phyloP scores from a whole-genome alignment of 306 rosid species.

The Vigna trinervia region DNA sequence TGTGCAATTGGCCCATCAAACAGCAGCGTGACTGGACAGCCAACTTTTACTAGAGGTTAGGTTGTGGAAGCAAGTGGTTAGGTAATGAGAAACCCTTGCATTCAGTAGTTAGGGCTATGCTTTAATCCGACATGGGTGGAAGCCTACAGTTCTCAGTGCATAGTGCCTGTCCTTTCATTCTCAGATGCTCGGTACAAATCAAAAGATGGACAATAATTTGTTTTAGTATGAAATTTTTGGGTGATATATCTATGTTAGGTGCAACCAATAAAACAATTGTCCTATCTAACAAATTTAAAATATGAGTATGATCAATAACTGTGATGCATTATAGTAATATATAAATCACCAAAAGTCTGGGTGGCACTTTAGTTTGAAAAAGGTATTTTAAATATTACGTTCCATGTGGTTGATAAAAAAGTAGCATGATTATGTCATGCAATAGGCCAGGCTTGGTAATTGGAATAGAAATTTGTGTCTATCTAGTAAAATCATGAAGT shows the following conservation, averaged over 20 bases:
- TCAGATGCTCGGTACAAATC: background rate
- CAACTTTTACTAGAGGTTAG: background rate
- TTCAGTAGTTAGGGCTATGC: background rate
- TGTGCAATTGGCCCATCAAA: background rate
- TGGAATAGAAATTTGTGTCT: background rate
- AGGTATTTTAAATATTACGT: background rate
- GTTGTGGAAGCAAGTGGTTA: background rate
- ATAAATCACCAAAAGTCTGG: background rate
- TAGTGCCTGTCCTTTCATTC: background rate
- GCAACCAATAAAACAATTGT: background rate
- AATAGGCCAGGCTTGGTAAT: background rate
- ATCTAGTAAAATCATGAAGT: conserved; percentile 22
- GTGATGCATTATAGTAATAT: background rate
- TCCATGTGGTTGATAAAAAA: conserved; percentile 8
- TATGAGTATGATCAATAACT: background rate
- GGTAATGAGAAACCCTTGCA: background rate
- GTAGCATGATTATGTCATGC: conserved; percentile 12
- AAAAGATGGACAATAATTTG: background rate
- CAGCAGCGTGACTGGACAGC: background rate
- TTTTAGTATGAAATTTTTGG: background rate
- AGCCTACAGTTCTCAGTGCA: background rate
- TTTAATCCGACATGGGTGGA: background rate
- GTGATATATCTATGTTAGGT: background rate
- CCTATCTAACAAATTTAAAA: background rate
- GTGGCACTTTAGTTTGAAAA: background rate